Evolutionary conservation across 2,329 filamentous ascomycete genomes (phyloP), one percentile per base, ranked within the genome.

Genomic region (Verticillium dahliae): DNA sequence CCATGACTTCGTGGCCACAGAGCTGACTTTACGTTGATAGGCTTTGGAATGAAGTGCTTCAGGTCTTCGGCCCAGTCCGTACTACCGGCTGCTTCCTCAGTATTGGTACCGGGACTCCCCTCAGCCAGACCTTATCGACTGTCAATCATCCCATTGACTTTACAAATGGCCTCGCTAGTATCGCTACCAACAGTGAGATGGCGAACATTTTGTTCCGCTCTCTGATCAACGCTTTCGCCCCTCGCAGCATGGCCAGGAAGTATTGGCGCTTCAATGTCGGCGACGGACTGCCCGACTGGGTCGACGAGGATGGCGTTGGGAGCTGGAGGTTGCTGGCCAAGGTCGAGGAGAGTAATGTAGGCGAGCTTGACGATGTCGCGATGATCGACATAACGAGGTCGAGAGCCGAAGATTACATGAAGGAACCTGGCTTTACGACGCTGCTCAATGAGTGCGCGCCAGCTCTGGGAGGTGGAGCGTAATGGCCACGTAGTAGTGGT

Each of bases 81-180:
- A 6, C 61, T 4, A 64, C 63, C 5, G 57, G 57, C 58, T 64
- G 63, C 35, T 64, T 64, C 61, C 63, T 64, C 56, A 62, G 61
- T 54, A 63, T 64, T 15, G 63, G 63, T 13, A 64, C 63, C 1
- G 63, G 63, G 50, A 60, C 54, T 34, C 27, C 63, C 5, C 31
- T 56, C 18, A 14, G 35, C 57, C 38, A 62, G 55, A 31, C 61
- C 52, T 15, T 64, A 59, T 34, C 31, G 58, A 45, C 7, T n/a
- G 33, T 31, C 45, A 61, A 39, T n/a, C 2, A 57, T 6, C 34
- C 27, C 39, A 39, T 31, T 31, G 27, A 9, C 22, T 60, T 62
- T 41, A 59, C 56, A 2, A 59, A 55, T 5, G 38, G 15, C 5
- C 41, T 64, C 7, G 59, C 61, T 3, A 56, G 61, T 5, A 56